A percentile compares a stretch with the other conserved stretches of the same genome.
Evolutionary conservation across 2,329 filamentous ascomycete species (phyloP).

Genomic region (Chalara sp.): DNA sequence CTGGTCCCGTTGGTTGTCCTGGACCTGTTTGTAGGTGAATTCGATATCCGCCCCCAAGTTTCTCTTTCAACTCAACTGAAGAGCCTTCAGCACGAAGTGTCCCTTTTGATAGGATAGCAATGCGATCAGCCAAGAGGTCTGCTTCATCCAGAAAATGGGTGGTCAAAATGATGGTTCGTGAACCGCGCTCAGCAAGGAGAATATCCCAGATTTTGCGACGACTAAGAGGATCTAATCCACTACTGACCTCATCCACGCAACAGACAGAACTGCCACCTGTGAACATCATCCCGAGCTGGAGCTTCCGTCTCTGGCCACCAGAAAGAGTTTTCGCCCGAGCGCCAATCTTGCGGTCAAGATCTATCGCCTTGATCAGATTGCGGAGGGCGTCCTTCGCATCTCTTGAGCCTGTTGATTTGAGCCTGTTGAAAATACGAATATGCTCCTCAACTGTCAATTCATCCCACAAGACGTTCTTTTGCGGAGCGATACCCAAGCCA

Average conservation of each 20-base stretch:
- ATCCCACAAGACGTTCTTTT: conserved; percentile 93
- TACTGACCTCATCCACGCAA: conserved; percentile 87
- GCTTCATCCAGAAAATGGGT: conserved; percentile 95
- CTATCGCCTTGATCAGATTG: conserved; percentile 62
- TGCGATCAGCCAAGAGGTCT: conserved; percentile 81
- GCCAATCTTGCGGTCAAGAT: conserved; percentile 66
- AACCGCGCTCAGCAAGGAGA: conserved; percentile 73
- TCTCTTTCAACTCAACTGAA: conserved; percentile 78
- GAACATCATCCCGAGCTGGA: conserved; percentile 93
- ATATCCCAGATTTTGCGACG: conserved; percentile 94
- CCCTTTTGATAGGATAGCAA: conserved; percentile 81
- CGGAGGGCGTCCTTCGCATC: conserved; percentile 53
- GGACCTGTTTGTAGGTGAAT: conserved; percentile 64
- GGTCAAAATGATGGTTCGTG: conserved; percentile 77
- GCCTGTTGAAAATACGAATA: conserved; percentile 71
- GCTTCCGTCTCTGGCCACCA: conserved; percentile 85
- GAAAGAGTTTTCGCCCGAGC: conserved; percentile 73
- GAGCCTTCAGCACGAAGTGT: conserved; percentile 76
- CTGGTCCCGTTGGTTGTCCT: conserved; percentile 36
- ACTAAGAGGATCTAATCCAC: conserved; percentile 79
- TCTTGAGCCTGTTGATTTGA: conserved; percentile 58
- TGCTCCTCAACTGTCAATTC: conserved; percentile 82
- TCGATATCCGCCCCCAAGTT: conserved; percentile 75
- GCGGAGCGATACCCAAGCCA: conserved; percentile 79
- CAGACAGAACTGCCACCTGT: conserved; percentile 84